phyloP scores from a whole-genome alignment of 2,329 filamentous ascomycete species.

The Gliomastix tumulicola region DNA sequence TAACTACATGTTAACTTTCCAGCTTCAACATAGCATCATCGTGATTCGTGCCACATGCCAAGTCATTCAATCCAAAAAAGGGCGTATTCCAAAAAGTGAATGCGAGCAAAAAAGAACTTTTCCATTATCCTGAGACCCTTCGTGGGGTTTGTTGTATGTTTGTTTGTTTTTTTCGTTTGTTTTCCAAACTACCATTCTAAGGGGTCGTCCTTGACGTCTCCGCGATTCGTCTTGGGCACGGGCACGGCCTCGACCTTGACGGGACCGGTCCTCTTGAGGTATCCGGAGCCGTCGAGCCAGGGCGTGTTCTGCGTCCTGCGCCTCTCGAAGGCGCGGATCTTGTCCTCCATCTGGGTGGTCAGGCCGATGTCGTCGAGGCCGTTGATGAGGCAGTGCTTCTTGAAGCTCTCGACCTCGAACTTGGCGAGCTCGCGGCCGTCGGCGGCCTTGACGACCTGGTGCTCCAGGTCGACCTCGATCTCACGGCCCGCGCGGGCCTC shows the following conservation, averaged over 20 bases:
- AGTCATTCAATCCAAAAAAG: no score
- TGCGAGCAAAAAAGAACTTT: not conserved
- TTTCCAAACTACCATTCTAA: conserved; percentile 65
- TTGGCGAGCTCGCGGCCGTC: conserved; percentile 65
- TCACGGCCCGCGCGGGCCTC: conserved; percentile 77
- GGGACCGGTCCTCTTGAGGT: conserved; percentile 57
- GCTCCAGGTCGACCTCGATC: conserved; percentile 81
- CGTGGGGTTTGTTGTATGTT: not conserved
- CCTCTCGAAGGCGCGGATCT: conserved; percentile 78
- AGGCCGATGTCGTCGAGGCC: conserved; percentile 93
- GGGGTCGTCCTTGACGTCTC: conserved; percentile 76
- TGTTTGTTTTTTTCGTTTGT: conserved; percentile 1
- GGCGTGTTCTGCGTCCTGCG: conserved; percentile 73
- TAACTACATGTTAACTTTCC: no score
- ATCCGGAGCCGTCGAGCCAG: conserved; percentile 84
- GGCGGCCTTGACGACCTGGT: conserved; percentile 73
- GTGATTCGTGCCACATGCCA: no score
- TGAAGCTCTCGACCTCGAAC: conserved; percentile 89
- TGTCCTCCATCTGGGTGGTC: conserved; percentile 85
- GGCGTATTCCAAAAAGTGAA: no score
- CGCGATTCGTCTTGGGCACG: conserved; percentile 83
- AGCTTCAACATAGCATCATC: no score
- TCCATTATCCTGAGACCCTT: not conserved
- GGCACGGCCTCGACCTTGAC: conserved; percentile 54
- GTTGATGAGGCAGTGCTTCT: conserved; percentile 89